Base-by-base conservation (phyloP, 2,329 filamentous ascomycete genomes). In the Pseudogymnoascus sp. region DNA sequence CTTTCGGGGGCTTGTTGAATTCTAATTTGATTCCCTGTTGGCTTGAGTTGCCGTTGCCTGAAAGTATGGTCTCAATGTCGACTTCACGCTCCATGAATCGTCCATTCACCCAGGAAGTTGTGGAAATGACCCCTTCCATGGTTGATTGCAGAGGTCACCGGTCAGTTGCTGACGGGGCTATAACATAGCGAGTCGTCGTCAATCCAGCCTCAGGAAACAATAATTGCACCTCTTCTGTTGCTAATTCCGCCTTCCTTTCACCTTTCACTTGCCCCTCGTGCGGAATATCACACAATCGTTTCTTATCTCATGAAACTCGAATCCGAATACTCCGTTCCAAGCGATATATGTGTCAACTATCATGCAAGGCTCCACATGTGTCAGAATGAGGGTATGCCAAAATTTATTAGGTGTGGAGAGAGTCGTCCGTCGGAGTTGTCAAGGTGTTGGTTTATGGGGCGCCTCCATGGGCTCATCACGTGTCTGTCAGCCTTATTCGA, bases 1-100 rank as follows among this genome's bases (percentile, higher is more conserved):
- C 81, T 18, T 73, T 75, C 5, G 87, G 84, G 30, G 77, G 74
- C 58, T 69, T 74, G 54, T 69, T 63, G 18, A 65, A 61, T 54
- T 54, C 47, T 34, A 54, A 20, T 54, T 54, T 54, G 47, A 54
- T 3, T 32, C 16, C 11, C 28, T 34, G n/a, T 18, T 54, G 28
- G 4, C 9, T 18, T 54, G 47, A 20, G 28, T 54, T 32, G 28
- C 47, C 47, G 28, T 54, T 32, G 28, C 47, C 47, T 54, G 47
- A 54, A 54, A 54, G 47, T 32, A 54, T 54, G 9, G 47, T 34
- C 47, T 54, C 28, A 18, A 54, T 54, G 47, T 54, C 28, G 47
- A 54, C 47, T 54, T 54, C 47, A 28, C 47, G 47, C 47, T 54
- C 47, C 47, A 34, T 54, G 28, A 54, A 54, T 32, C 47, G 47